Base-by-base conservation (phyloP, 2,329 filamentous ascomycete species). In the Pseudogymnoascus sp. region DNA sequence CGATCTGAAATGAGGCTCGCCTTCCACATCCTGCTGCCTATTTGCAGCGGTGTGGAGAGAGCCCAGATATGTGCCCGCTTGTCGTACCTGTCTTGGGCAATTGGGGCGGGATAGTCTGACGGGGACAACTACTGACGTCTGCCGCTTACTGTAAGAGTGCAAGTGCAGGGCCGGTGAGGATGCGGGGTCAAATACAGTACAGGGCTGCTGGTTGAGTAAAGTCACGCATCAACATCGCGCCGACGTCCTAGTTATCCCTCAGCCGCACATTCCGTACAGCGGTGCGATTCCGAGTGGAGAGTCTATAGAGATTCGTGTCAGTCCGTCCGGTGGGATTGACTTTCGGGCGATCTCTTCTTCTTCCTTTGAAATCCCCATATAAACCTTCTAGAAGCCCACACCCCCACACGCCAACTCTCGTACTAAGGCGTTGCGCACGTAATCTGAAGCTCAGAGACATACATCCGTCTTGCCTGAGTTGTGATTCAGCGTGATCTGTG, bases 351-450 rank as follows among this genome's bases (percentile, higher is more conserved):
- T 57, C 47, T 31, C 47, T 34, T 10, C 45, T 14, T 34, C 47
- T 57, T 12, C 26, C 23, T 54, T 54, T 26, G 23, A 57, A 7
- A 34, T 57, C 26, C 47, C 47, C 47, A 57, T 57, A 57, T 57
- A 57, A 57, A 16, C 47, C 47, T 57, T 57, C 47, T n/a, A 54
- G 47, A 54, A 54, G 47, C 47, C 47, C 47, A 31, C 26, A 10
- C 14, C 26, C 45, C 26, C 42, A 11, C 47, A 31, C 47, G n/a
- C 47, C 26, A 31, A 31, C n/a, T 18, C n/a, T 18, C 7, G 2
- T 3, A 54, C 23, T 51, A 47, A 14, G 5, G 21, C 11, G 8
- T 21, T 11, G 40, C 12, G 21, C 42, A 29, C 23, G 45, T 54
- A 54, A 54, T 54, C 47, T 18, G 8, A 16, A 29, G 26, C 2